Percentiles rank a stretch among this genome's conserved stretches.
Conservation (phyloP, 2,329 filamentous ascomycete species). For the Parafenestella ontariensis region DNA sequence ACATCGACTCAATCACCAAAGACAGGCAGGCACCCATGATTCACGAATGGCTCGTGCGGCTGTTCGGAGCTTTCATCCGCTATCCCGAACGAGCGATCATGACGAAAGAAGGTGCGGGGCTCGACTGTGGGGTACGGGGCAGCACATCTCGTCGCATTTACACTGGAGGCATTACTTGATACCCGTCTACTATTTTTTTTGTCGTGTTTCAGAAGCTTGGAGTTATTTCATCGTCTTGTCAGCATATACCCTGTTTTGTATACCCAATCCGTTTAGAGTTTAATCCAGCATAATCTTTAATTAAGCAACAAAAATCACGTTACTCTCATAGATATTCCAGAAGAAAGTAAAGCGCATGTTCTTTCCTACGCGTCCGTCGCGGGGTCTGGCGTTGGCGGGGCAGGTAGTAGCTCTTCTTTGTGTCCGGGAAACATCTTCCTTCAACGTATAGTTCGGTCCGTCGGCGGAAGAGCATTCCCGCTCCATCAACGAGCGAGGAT, state of each 20-base stretch:
- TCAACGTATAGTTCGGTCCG: neutral
- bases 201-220: conserved; percentile 4
- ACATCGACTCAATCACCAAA: neutral
- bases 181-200: conserved; percentile 13
- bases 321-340: neutral
- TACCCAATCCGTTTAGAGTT: neutral
- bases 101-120: conserved; percentile 14
- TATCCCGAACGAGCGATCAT: conserved; percentile 4
- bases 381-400: conserved; percentile 1
- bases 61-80: conserved; percentile 6
- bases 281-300: neutral
- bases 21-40: conserved; percentile 1
- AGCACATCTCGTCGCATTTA: conserved; percentile 1
- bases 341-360: neutral
- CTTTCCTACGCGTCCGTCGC: conserved; percentile 5
- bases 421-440: conserved; percentile 19
- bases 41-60: conserved; percentile 3
- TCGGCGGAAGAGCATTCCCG: conserved; percentile 18
- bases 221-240: conserved; percentile 1
- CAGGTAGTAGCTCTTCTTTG: neutral
- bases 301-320: neutral
- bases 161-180: conserved; percentile 6
- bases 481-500: conserved; percentile 1
- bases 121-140: conserved; percentile 8
- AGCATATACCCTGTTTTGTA: conserved; percentile 3